A percentile compares a stretch with the other conserved stretches of the same genome.
Evolutionary conservation across 768 basidiomycete species (phyloP).

Genomic region (Pisolithus orientalis): DNA sequence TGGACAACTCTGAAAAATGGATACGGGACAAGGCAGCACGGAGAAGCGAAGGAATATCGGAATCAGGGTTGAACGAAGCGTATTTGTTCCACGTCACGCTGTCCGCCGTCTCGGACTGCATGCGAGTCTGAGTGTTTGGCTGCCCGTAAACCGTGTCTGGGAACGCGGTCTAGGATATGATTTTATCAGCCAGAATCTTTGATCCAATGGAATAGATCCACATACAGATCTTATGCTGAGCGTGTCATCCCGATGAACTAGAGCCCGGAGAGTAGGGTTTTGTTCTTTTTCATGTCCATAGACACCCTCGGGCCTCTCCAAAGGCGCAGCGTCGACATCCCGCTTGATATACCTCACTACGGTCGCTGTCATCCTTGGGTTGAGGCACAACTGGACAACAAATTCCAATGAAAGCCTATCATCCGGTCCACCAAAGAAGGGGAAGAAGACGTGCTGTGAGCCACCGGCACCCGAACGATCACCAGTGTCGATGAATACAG

Average conservation of each 20-base stretch:
- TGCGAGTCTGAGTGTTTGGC: constrained; percentile 51
- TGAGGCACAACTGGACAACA: constrained; percentile 76
- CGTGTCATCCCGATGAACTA: constrained; percentile 20
- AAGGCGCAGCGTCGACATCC: constrained; percentile 25
- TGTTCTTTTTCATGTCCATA: constrained; percentile 23
- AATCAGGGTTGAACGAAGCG: constrained; percentile 25
- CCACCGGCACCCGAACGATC: constrained; percentile 25
- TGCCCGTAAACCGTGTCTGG: constrained; percentile 71
- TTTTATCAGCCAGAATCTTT: background rate
- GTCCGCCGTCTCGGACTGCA: constrained; percentile 85
- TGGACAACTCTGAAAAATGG: constrained; percentile 49
- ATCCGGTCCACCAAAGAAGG: constrained; percentile 94
- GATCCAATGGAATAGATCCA: background rate
- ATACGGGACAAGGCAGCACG: constrained; percentile 47
- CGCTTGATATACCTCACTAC: constrained; percentile 59
- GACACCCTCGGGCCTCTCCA: constrained; percentile 20
- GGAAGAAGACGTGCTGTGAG: constrained; percentile 68
- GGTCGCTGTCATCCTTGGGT: constrained; percentile 62
- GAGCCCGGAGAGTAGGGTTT: constrained; percentile 10
- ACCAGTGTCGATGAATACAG: constrained; percentile 72
- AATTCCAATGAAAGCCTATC: constrained; percentile 84
- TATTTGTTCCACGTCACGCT: constrained; percentile 68
- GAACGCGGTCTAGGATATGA: constrained; percentile 30
- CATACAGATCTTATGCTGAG: constrained; percentile 47
- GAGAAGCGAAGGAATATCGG: constrained; percentile 9